These are phyloP conservation scores for Cutaneotrichosporon sp. DNA, from an alignment of 1,284 basidiomycete genomes.

Conservation along the genomic window DNA sequence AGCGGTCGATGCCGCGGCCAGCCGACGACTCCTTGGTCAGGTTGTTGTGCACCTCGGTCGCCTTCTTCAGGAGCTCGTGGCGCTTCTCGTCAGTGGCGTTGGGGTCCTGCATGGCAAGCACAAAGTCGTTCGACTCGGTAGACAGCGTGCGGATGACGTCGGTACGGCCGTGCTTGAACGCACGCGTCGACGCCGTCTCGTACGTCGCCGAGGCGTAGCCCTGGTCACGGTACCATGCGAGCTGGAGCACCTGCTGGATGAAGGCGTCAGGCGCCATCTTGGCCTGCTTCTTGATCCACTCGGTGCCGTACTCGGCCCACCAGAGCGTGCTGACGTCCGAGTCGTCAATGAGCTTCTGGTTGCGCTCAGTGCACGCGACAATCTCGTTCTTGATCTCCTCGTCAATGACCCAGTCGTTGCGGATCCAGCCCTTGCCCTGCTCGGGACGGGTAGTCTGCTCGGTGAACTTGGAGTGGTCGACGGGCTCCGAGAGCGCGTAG, in stretches of 20 bases:
- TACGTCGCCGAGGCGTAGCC: constrained; percentile 82
- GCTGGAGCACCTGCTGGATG: constrained; percentile 87
- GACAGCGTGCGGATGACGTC: constrained; percentile 84
- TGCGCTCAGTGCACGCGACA: constrained; percentile 57
- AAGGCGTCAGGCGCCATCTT: constrained; percentile 82
- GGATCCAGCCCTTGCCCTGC: constrained; percentile 54
- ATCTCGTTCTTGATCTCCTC: constrained; percentile 59
- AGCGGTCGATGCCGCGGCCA: constrained; percentile 85
- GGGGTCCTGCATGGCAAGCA: constrained; percentile 65
- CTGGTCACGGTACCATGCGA: constrained; percentile 81
- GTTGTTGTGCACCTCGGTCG: constrained; percentile 66
- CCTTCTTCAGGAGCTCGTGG: constrained; percentile 59
- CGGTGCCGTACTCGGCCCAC: constrained; percentile 78
- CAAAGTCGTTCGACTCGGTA: constrained; percentile 70
- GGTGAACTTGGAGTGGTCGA: constrained; percentile 52
- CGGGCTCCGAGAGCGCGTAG: constrained; percentile 65
- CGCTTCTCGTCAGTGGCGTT: constrained; percentile 49
- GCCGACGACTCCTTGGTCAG: constrained; percentile 75
- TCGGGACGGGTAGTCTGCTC: constrained; percentile 5
- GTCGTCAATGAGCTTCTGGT: constrained; percentile 62
- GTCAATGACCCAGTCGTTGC: constrained; percentile 73
- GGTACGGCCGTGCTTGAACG: constrained; percentile 84
- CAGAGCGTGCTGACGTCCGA: constrained; percentile 80
- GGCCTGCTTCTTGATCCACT: constrained; percentile 83
- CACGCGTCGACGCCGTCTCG: constrained; percentile 88